Percentiles rank a stretch among this genome's conserved stretches.
Conservation (phyloP, 495 filamentous ascomycete species). For the Elasticomyces elasticus region DNA sequence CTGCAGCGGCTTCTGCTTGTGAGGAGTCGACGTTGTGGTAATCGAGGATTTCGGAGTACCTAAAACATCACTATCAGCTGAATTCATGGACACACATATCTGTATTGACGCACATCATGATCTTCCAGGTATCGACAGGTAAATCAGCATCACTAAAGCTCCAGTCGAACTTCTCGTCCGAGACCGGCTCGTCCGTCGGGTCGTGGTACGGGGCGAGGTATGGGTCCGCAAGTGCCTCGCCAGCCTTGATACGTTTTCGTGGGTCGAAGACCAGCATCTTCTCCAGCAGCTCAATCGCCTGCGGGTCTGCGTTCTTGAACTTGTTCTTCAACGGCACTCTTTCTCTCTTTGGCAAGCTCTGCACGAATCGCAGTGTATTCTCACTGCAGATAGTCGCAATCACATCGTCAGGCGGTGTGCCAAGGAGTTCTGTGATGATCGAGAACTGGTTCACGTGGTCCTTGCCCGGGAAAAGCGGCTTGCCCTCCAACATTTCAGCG, state of each 20-base stretch:
- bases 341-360: conserved; percentile 93
- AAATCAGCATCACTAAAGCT: conserved; percentile 99
- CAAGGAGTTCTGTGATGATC: conserved; percentile 95
- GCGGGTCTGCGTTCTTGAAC: conserved; percentile 91
- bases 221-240: conserved; percentile 75
- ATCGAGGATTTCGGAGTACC: conserved; percentile 99
- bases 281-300: conserved; percentile 86
- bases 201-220: conserved; percentile 97
- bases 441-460: conserved; percentile 99
- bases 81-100: background rate
- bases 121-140: conserved; percentile 99
- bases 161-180: conserved; percentile 98
- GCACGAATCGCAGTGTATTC: conserved; percentile 94
- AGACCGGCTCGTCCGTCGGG: conserved; percentile 87
- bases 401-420: conserved; percentile 97
- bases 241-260: conserved; percentile 76
- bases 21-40: conserved; percentile 82
- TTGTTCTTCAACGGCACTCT: conserved; percentile 81
- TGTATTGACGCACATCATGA: conserved; percentile 77
- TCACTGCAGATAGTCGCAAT: conserved; percentile 97
- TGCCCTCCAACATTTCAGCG: conserved; percentile 97
- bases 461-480: conserved; percentile 96
- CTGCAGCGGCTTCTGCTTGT: conserved; percentile 11
- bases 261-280: conserved; percentile 97
- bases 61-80: conserved; percentile 30